These are phyloP conservation scores for Aethionema arabicum DNA, from an alignment of 345 rosid genomes.

Conservation along the genomic window DNA sequence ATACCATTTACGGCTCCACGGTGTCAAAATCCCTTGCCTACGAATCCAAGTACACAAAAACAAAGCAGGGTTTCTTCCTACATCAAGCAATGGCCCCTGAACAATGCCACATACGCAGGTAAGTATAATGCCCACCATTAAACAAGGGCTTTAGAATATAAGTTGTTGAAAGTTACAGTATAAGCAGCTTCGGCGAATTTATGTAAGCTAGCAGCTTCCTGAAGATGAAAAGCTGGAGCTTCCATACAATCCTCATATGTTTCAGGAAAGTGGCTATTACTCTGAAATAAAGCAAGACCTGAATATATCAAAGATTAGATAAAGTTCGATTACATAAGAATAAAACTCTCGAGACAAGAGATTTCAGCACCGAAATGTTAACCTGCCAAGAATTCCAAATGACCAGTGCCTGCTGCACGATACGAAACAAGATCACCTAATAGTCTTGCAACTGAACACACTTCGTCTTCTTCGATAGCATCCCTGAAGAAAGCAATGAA, in stretches of 20 bases:
- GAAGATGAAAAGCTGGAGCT: constrained; percentile 62
- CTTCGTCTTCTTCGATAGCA: constrained; percentile 78
- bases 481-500: constrained; percentile 45
- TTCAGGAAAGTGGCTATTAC: constrained; percentile 41
- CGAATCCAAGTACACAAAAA: constrained; percentile 85
- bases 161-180: constrained; percentile 49
- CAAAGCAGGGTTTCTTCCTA: constrained; percentile 76
- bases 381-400: constrained; percentile 91
- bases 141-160: background rate
- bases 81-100: constrained; percentile 90
- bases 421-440: constrained; percentile 91
- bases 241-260: constrained; percentile 46
- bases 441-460: constrained; percentile 75
- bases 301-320: constrained; percentile 30
- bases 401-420: constrained; percentile 93
- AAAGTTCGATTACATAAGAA: constrained; percentile 3
- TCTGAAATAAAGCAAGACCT: constrained; percentile 91
- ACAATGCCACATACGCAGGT: constrained; percentile 25
- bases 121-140: constrained; percentile 4
- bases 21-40: constrained; percentile 80
- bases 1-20: constrained; percentile 71
- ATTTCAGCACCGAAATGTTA: constrained; percentile 6
- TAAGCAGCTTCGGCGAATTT: constrained; percentile 95
- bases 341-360: background rate
- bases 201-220: constrained; percentile 66